Evolutionary conservation across 2,329 filamentous ascomycete genomes (phyloP).

Genomic region (Myriangium duriaei): DNA sequence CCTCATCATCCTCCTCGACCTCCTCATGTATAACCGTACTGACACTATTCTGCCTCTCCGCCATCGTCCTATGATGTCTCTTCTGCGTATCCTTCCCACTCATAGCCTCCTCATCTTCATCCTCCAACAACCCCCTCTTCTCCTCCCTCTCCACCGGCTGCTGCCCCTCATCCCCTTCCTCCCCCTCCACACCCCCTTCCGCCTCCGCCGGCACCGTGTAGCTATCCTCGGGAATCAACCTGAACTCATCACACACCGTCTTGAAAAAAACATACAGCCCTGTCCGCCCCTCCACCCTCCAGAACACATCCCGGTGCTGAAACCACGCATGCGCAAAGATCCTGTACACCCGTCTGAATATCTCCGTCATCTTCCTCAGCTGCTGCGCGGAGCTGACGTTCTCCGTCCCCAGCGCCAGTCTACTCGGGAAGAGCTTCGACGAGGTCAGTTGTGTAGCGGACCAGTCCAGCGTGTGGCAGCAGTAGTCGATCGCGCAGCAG

Average conservation of each 20-base stretch:
- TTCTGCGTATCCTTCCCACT: constrained; percentile 35
- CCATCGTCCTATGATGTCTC: constrained; percentile 59
- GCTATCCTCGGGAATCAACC: constrained; percentile 80
- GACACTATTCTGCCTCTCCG: constrained; percentile 66
- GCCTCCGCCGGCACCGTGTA: constrained; percentile 92
- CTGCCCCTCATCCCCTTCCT: constrained; percentile 10
- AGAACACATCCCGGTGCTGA: constrained; percentile 89
- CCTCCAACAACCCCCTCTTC: constrained; percentile 12
- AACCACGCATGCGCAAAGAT: constrained; percentile 99
- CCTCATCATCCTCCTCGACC: constrained; percentile 49
- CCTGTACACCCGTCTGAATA: constrained; percentile 84
- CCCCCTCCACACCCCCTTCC: constrained; percentile 35
- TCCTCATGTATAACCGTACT: constrained; percentile 72
- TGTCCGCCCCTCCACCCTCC: constrained; percentile 81
- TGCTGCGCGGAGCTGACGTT: constrained; percentile 35
- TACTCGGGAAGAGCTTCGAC: constrained; percentile 86
- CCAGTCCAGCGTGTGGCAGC: constrained; percentile 97
- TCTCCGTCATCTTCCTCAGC: constrained; percentile 78
- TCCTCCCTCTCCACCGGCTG: constrained; percentile 26
- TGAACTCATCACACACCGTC: constrained; percentile 86
- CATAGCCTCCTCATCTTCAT: constrained; percentile 20
- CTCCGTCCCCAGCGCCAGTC: constrained; percentile 48
- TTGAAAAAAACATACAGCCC: constrained; percentile 95
- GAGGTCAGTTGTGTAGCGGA: constrained; percentile 89
- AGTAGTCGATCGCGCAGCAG: constrained; percentile 98